phyloP scores from a whole-genome alignment of 2,329 filamentous ascomycete genomes.

The Botrytis fabae region DNA sequence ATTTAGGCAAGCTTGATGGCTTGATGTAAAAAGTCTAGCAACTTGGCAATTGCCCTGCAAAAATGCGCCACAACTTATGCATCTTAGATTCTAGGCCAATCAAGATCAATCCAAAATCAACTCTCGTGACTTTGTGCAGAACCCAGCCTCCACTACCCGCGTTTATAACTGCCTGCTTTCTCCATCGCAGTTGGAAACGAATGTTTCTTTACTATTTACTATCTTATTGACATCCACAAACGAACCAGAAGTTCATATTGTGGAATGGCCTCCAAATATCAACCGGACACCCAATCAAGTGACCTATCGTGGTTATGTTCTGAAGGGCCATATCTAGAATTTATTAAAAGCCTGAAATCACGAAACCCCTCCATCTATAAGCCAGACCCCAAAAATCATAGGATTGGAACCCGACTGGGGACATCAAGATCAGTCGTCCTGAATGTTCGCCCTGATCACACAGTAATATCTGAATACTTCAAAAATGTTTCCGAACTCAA shows the following conservation, averaged over 20 bases:
- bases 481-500: slow-evolving; percentile 4
- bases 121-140: background rate
- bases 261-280: background rate
- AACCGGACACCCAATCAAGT: background rate
- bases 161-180: background rate
- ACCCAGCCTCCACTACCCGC: background rate
- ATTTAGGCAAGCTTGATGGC: background rate
- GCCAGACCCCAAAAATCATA: slow-evolving; percentile 18
- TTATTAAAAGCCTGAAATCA: slow-evolving; percentile 14
- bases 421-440: slow-evolving; percentile 20
- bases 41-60: background rate
- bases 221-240: background rate
- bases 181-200: background rate
- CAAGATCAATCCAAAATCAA: background rate
- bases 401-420: slow-evolving; percentile 20
- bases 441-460: background rate
- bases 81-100: background rate
- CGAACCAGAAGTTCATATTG: background rate
- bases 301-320: slow-evolving; percentile 21
- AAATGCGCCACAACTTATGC: background rate
- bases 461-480: background rate
- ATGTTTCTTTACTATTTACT: background rate
- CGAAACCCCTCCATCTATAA: slow-evolving; percentile 12
- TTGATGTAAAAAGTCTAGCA: background rate
- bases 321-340: slow-evolving; percentile 19